A percentile compares a stretch with the other conserved stretches of the same genome.
These are phyloP conservation scores for Fusarium siculi DNA, from an alignment of 2,329 filamentous ascomycete genomes.

Conservation along the genomic window DNA sequence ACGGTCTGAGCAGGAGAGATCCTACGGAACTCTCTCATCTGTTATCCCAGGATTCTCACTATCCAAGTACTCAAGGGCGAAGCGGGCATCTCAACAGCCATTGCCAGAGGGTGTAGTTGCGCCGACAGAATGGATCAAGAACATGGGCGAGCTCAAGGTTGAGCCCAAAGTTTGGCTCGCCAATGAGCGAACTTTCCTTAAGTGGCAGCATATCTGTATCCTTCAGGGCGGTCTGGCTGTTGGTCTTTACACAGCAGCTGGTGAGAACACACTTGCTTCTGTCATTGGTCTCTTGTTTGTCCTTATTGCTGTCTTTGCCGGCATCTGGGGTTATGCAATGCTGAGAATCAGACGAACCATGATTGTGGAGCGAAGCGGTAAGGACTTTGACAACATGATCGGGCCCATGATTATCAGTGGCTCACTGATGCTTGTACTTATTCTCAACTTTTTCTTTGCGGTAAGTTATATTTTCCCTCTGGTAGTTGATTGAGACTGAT, in stretches of 20 bases:
- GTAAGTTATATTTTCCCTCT: slow-evolving; percentile 57
- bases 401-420: slow-evolving; percentile 87
- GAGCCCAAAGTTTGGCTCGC: slow-evolving; percentile 99
- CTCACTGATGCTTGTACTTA: slow-evolving; percentile 79
- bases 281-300: slow-evolving; percentile 86
- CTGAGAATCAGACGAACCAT: slow-evolving; percentile 79
- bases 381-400: slow-evolving; percentile 89
- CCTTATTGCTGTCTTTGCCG: slow-evolving; percentile 82
- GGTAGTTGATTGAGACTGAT: slow-evolving; percentile 13
- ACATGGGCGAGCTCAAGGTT: slow-evolving; percentile 88
- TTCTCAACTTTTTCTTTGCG: slow-evolving; percentile 91
- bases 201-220: slow-evolving; percentile 96
- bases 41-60: slow-evolving; percentile 86
- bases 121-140: slow-evolving; percentile 91
- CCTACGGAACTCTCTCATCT: slow-evolving; percentile 71
- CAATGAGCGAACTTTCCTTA: slow-evolving; percentile 97
- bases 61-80: slow-evolving; percentile 75
- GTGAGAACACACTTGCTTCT: slow-evolving; percentile 79
- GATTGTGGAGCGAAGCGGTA: slow-evolving; percentile 87
- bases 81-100: slow-evolving; percentile 57
- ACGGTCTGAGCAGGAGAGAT: slow-evolving; percentile 48
- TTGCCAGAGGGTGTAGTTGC: slow-evolving; percentile 90
- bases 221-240: slow-evolving; percentile 86
- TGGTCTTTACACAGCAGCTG: slow-evolving; percentile 88
- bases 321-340: slow-evolving; percentile 87